phyloP scores from a whole-genome alignment of 192 early-diverging fungal species.

The Backusella sp. region DNA sequence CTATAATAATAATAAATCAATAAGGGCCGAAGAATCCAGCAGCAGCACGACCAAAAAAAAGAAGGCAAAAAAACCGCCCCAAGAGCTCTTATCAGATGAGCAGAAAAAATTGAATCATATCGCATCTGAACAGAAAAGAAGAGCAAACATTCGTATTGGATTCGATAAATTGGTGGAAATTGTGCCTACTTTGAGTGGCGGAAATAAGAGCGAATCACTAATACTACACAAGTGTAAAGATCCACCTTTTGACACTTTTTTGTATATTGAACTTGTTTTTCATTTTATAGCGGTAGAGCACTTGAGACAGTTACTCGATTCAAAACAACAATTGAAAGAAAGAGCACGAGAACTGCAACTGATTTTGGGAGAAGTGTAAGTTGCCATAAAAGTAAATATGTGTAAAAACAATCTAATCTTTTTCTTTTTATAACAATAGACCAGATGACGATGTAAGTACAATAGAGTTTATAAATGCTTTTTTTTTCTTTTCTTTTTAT shows the following conservation, averaged over 20 bases:
- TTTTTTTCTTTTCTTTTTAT: neutral
- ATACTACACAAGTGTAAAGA: constrained; percentile 74
- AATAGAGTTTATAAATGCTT: neutral
- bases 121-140: constrained; percentile 88
- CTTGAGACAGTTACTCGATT: constrained; percentile 61
- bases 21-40: neutral
- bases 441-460: constrained; percentile 21
- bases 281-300: constrained; percentile 62
- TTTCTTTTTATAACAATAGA: neutral
- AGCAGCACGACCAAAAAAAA: neutral
- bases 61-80: constrained; percentile 32
- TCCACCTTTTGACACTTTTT: neutral
- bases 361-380: constrained; percentile 46
- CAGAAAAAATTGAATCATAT: constrained; percentile 94
- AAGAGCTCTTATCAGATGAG: constrained; percentile 80
- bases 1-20: neutral
- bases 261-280: neutral
- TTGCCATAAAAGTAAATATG: neutral
- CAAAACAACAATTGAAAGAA: constrained; percentile 52
- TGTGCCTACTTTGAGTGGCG: constrained; percentile 79
- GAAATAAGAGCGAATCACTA: constrained; percentile 79
- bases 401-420: neutral
- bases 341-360: constrained; percentile 46
- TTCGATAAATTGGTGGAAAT: constrained; percentile 87
- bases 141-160: constrained; percentile 85